Percentiles rank a stretch among this genome's conserved stretches.
phyloP scores from a whole-genome alignment of 768 basidiomycete genomes.

The Amanita pseudoporphyria region DNA sequence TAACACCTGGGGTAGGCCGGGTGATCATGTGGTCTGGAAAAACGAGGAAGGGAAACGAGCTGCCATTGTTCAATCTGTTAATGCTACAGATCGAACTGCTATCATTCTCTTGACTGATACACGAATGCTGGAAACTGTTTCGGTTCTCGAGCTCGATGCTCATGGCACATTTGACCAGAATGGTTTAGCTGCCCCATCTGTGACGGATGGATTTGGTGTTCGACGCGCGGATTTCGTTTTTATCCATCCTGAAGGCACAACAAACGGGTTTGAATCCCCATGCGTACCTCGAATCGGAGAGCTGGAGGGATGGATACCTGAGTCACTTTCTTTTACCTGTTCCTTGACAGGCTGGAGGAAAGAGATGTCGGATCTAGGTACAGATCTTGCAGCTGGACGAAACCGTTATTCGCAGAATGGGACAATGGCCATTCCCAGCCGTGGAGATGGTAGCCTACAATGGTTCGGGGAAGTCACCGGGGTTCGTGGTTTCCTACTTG shows the following conservation, averaged over 20 bases:
- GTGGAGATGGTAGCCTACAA: constrained; percentile 32
- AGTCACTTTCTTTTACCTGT: constrained; percentile 41
- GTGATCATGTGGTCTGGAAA: constrained; percentile 83
- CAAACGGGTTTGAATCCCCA: constrained; percentile 62
- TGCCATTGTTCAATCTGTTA: constrained; percentile 73
- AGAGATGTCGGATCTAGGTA: constrained; percentile 59
- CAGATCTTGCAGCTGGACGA: constrained; percentile 39
- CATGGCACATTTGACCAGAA: constrained; percentile 57
- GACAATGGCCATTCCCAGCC: constrained; percentile 31
- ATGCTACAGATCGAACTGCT: constrained; percentile 64
- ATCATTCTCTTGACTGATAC: constrained; percentile 49
- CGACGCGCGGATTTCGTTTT: constrained; percentile 81
- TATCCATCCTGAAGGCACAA: constrained; percentile 57
- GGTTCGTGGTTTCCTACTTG: constrained; percentile 28
- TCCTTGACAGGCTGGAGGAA: constrained; percentile 63
- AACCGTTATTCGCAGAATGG: constrained; percentile 30
- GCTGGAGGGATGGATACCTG: constrained; percentile 70
- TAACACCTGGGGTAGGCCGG: constrained; percentile 51
- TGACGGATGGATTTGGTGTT: constrained; percentile 63
- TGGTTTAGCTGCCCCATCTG: constrained; percentile 27
- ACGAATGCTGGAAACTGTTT: constrained; percentile 51
- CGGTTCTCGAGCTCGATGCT: constrained; percentile 82
- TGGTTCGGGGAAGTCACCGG: constrained; percentile 88
- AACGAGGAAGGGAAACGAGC: constrained; percentile 56
- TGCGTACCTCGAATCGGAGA: constrained; percentile 81